Evolutionary conservation across 1,284 basidiomycete species (phyloP).

Genomic region (Schizophyllum amplum): DNA sequence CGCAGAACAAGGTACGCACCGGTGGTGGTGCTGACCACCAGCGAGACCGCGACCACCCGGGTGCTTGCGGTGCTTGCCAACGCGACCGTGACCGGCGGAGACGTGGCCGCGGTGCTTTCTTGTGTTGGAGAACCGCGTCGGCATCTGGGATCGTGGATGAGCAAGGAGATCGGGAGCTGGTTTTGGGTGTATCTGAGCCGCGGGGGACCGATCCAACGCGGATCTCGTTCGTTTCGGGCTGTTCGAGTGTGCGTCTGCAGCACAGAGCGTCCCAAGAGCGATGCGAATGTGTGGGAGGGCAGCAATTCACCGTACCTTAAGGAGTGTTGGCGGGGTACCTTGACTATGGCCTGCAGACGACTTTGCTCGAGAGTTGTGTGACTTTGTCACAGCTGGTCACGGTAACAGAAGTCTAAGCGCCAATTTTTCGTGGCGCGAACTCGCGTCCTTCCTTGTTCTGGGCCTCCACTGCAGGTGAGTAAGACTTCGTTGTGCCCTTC

Average conservation of each 20-base stretch:
- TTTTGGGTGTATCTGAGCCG: background rate
- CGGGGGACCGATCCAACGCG: background rate
- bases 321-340: background rate
- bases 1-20: conserved; percentile 42
- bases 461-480: background rate
- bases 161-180: background rate
- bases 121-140: conserved; percentile 91
- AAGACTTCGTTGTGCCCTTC: background rate
- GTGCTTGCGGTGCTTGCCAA: conserved; percentile 99
- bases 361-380: background rate
- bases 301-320: background rate
- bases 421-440: background rate
- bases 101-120: conserved; percentile 99
- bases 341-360: background rate
- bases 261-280: background rate
- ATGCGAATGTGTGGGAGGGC: background rate
- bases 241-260: background rate
- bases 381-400: background rate
- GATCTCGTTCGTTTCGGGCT: background rate
- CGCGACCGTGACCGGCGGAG: conserved; percentile 98
- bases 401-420: background rate
- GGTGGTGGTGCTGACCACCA: conserved; percentile 99
- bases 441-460: background rate
- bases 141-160: conserved; percentile 48
- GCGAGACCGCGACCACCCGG: conserved; percentile 99